These are phyloP conservation scores for Penicillium decumbens DNA, from an alignment of 2,329 filamentous ascomycete genomes.

Conservation along the genomic window DNA sequence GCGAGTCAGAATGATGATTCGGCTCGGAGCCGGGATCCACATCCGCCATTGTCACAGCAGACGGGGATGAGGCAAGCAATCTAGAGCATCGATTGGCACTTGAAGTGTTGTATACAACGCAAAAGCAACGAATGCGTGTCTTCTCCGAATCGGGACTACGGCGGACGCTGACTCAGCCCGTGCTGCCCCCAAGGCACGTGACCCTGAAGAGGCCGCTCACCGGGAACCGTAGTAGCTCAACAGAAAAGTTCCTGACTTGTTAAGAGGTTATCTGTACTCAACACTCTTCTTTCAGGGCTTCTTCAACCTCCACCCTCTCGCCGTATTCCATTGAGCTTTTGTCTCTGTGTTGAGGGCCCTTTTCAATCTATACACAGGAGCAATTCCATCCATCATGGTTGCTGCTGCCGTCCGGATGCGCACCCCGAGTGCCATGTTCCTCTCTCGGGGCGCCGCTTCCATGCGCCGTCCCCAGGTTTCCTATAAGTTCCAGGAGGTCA, in stretches of 20 bases:
- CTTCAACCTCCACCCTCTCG: constrained; percentile 17
- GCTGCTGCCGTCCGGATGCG: constrained; percentile 48
- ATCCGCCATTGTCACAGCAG: constrained; percentile 40
- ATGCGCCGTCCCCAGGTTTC: constrained; percentile 45
- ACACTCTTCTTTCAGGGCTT: constrained; percentile 25
- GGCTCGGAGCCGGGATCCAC: constrained; percentile 37
- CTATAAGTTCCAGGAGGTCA: constrained; percentile 41
- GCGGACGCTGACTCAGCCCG: constrained; percentile 14
- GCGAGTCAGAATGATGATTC: constrained; percentile 23
- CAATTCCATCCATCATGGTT: constrained; percentile 49
- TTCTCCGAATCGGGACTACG: constrained; percentile 26
- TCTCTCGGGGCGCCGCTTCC: constrained; percentile 39
- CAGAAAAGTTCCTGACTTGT: constrained; percentile 37
- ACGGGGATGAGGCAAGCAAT: constrained; percentile 33
- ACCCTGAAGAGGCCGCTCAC: constrained; percentile 36
- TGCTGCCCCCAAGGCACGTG: constrained; percentile 21
- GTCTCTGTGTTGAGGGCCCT: constrained; percentile 23
- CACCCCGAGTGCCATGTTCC: constrained; percentile 41
- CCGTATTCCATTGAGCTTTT: constrained; percentile 17
- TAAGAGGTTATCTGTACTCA: constrained; percentile 27
- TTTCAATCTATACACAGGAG: constrained; percentile 19
- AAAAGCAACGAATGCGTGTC: constrained; percentile 25
- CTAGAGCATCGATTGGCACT: constrained; percentile 18
- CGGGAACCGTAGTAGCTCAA: constrained; percentile 36
- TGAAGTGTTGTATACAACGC: constrained; percentile 4